phyloP scores from a whole-genome alignment of 1,284 basidiomycete species.

The Irpex sp. region DNA sequence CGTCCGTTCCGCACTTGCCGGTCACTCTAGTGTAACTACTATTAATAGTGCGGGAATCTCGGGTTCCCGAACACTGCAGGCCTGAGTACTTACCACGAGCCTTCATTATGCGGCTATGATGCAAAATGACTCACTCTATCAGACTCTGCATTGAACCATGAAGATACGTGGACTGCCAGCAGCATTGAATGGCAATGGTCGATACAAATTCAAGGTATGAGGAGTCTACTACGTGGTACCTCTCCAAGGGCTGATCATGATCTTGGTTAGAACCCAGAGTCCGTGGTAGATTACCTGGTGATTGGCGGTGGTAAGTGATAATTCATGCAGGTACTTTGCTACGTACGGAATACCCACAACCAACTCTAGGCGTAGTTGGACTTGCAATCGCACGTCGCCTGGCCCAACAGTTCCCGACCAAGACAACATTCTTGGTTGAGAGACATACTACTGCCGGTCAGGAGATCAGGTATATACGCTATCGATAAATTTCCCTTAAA shows the following conservation, averaged over 20 bases:
- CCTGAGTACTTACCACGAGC: too few relatives aligned
- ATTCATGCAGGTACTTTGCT: background rate
- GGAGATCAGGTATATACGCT: conserved; percentile 66
- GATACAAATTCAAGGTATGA: conserved; percentile 52
- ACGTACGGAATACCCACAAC: background rate
- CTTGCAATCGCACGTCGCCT: conserved; percentile 82
- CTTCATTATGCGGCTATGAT: too few relatives aligned
- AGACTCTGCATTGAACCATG: conserved; percentile 8
- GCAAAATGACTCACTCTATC: background rate
- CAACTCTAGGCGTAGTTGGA: conserved; percentile 69
- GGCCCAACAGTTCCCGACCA: conserved; percentile 58
- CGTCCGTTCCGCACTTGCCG: too few relatives aligned
- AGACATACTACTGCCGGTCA: conserved; percentile 69
- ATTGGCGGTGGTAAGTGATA: conserved; percentile 75
- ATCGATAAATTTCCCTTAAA: background rate
- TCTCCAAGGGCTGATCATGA: too few relatives aligned
- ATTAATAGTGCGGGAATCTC: too few relatives aligned
- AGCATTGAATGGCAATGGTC: conserved; percentile 56
- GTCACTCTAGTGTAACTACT: too few relatives aligned
- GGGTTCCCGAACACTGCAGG: too few relatives aligned
- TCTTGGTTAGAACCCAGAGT: conserved; percentile 54
- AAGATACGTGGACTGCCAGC: conserved; percentile 47
- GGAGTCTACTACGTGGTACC: too few relatives aligned
- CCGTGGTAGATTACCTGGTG: conserved; percentile 79
- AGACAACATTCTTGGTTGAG: conserved; percentile 84